Evolutionary conservation across 2,329 filamentous ascomycete species (phyloP), one percentile per base, ranked within the genome.

Genomic region (Uncinocarpus reesii): DNA sequence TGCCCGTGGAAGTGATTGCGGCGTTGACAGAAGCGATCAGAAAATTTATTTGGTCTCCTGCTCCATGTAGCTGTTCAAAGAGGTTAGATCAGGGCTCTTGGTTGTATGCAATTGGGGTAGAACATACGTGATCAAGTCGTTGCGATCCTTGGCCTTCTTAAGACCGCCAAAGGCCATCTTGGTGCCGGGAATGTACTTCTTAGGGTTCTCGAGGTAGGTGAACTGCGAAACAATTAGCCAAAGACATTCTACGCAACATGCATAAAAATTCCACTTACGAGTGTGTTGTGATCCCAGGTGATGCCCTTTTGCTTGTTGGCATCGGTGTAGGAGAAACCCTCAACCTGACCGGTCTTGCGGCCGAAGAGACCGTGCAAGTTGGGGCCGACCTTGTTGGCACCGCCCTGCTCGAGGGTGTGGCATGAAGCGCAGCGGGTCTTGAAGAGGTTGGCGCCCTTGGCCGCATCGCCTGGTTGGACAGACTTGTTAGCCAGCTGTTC

Each of bases 101-200:
- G 10, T 31, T 20, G 7, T 7, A 15, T 1, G 7, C 7, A 4
- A 16, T 26, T 16, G n/a, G 11, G 11, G 10, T 11, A 28, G 38
- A 55, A 79, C 84, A 64, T 84, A 90, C 84, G 87, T 88, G 81
- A 98, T 95, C 65, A 98, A 79, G 74, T 98, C 90, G 72, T 96
- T 95, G 71, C 92, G 81, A 78, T 96, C 92, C 86, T 96, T 96
- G 68, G 81, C 80, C 86, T 98, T 98, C 89, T 98, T 98, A 68
- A 98, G 81, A 72, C 92, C 92, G 76, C 92, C 92, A 70, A 96
- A 98, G 64, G 92, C 92, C 92, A 98, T 98, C 87, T 96, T 98
- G 77, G 92, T 98, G 62, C 92, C 92, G 61, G 92, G 92, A 58
- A 98, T 95, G 82, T 89, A 98, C 81, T 96, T 96, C 84, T 98